Evolutionary conservation across 305 asterid species (phyloP), one percentile per base, ranked within the genome.

Genomic region (Plantago rigida): DNA sequence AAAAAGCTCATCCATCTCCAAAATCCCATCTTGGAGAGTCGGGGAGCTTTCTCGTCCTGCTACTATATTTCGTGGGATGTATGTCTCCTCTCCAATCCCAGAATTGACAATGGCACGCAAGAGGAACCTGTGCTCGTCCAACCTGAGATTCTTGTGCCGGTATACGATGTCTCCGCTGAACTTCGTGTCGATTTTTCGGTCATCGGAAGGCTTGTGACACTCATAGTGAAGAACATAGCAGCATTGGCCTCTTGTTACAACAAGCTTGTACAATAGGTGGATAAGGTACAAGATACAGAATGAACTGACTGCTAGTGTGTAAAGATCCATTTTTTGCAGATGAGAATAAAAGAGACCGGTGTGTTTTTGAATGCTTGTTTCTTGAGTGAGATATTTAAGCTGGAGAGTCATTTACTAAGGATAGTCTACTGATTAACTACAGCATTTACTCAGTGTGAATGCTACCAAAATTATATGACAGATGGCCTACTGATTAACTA

Each of bases 71-170:
- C 78, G 39, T 13, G 83, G 83, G 36, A 63, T 67, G 55, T 71
- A 78, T 5, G 78, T 78, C 34, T 71, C 69, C 63, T 74, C 82
- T 1, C 82, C 82, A 49, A 77, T 74, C 14, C 82, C 82, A 0
- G 79, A 78, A 12, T 47, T 73, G 52, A 78, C 80, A 22, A 75
- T 67, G 56, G 73, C 70, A 17, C 73, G 68, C 13, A 78, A 34
- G 3, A 75, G 73, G 36, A 78, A 75, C 45, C 73, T 63, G 69
- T 72, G 41, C 59, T 72, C 77, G 1, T 39, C 56, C 58, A 29
- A 60, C 11, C 73, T 77, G 0, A 75, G 81, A 47, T 69, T 70
- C 31, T 68, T 65, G 81, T 78, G 72, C n/a, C 81, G 64, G 36
- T 28, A 13, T 8, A 78, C 56, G 42, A 75, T 45, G 10, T 61